Evolutionary conservation across 352 stramenopile species (phyloP).

Genomic region (Saprolegnia parasitica): DNA sequence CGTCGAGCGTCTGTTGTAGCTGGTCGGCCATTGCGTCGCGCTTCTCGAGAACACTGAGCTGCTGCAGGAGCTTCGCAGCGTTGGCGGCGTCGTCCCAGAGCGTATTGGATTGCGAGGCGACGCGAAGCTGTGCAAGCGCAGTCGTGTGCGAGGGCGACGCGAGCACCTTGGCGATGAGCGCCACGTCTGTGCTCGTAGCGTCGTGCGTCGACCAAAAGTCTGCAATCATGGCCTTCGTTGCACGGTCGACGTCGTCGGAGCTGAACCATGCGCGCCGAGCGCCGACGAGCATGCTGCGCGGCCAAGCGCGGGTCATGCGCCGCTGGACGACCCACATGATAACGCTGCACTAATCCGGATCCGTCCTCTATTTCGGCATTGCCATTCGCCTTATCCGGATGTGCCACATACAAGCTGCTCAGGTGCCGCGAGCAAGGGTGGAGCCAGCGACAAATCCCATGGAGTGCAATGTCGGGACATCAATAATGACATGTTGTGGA

Average conservation of each 20-base stretch:
- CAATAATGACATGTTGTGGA: too few relatives aligned
- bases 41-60: constrained; percentile 52
- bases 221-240: constrained; percentile 11
- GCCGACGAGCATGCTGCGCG: too few relatives aligned
- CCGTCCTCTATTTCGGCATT: too few relatives aligned
- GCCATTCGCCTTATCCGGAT: too few relatives aligned
- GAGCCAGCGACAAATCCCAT: too few relatives aligned
- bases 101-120: constrained; percentile 38
- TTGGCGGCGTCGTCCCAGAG: constrained; percentile 62
- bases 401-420: too few relatives aligned
- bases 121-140: constrained; percentile 41
- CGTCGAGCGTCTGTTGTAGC: constrained; percentile 45
- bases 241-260: constrained; percentile 10
- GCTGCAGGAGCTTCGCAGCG: constrained; percentile 53
- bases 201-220: constrained; percentile 30
- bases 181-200: constrained; percentile 41
- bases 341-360: too few relatives aligned
- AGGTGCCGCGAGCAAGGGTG: too few relatives aligned
- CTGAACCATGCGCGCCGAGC: not conserved
- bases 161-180: constrained; percentile 50
- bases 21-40: constrained; percentile 39
- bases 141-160: constrained; percentile 36
- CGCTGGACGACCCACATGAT: too few relatives aligned
- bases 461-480: too few relatives aligned
- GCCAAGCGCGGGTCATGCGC: too few relatives aligned